These are phyloP conservation scores for Rhazya stricta DNA, from an alignment of 257 asterid genomes.

Conservation along the genomic window DNA sequence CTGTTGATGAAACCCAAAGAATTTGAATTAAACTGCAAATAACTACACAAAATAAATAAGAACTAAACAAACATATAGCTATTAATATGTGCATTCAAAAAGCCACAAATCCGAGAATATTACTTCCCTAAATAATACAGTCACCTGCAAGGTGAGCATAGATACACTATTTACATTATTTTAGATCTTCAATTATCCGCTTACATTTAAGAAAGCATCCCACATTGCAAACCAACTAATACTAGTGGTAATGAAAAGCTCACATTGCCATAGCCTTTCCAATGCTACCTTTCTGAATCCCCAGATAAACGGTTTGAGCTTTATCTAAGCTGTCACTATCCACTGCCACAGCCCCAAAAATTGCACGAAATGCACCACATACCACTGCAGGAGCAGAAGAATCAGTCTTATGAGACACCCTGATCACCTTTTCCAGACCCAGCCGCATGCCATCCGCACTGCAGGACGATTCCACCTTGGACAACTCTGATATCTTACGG, in stretches of 20 bases:
- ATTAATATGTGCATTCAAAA: background rate
- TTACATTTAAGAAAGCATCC: background rate
- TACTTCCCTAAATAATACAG: background rate
- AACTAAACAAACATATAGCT: background rate
- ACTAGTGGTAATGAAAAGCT: background rate
- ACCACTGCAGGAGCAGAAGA: constrained; percentile 55
- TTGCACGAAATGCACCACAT: constrained; percentile 74
- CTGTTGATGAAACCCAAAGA: background rate
- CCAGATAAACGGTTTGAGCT: constrained; percentile 39
- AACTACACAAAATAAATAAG: background rate
- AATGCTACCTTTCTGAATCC: constrained; percentile 24
- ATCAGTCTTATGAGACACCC: constrained; percentile 59
- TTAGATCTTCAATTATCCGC: background rate
- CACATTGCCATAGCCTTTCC: constrained; percentile 34
- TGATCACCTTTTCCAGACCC: constrained; percentile 55
- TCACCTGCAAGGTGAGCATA: background rate
- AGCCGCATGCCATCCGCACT: constrained; percentile 45
- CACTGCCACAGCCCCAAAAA: constrained; percentile 65
- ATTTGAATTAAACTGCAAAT: background rate
- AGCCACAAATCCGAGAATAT: background rate
- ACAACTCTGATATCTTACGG: constrained; percentile 28
- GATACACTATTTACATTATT: background rate
- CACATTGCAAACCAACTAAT: background rate
- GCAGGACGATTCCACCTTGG: constrained; percentile 56
- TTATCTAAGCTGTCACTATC: constrained; percentile 52